Evolutionary conservation across 345 rosid genomes (phyloP).

Genomic region (Citrus sp.): DNA sequence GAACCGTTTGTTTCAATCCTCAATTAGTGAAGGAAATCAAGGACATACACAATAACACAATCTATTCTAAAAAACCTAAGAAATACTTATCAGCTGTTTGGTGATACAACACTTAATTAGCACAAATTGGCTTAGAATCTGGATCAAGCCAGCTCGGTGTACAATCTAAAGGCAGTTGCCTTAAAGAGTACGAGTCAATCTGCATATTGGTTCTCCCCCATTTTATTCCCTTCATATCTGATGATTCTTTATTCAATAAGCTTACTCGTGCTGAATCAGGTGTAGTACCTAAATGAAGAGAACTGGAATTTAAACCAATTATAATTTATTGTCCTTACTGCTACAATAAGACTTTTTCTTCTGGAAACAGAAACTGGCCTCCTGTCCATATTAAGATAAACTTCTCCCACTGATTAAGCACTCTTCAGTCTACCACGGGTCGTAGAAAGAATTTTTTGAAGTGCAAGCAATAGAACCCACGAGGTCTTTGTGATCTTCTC

Average conservation of each 20-base stretch:
- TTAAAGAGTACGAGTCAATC: not conserved
- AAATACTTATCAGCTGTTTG: not conserved
- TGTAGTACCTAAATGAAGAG: not conserved
- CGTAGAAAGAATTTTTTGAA: slow-evolving; percentile 45
- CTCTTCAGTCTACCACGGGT: slow-evolving; percentile 43
- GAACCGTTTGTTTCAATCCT: not conserved
- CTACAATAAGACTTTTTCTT: not conserved
- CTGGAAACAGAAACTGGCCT: not conserved
- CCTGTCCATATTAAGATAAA: not conserved
- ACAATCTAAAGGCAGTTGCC: not conserved
- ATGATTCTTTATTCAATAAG: not conserved
- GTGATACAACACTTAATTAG: not conserved
- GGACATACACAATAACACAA: not conserved
- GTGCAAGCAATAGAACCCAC: slow-evolving; percentile 73
- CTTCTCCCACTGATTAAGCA: slow-evolving; percentile 13
- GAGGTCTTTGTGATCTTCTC: slow-evolving; percentile 81
- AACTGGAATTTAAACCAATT: not conserved
- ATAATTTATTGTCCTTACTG: not conserved
- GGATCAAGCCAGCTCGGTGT: not conserved
- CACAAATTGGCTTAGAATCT: not conserved
- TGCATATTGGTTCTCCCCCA: not conserved
- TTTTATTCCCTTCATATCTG: not conserved
- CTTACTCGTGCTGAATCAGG: not conserved
- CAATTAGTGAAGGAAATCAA: not conserved
- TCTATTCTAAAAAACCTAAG: not conserved